Percentiles rank a stretch among this genome's conserved stretches.
phyloP scores from a whole-genome alignment of 2,329 filamentous ascomycete genomes.

The Thelonectria olida region DNA sequence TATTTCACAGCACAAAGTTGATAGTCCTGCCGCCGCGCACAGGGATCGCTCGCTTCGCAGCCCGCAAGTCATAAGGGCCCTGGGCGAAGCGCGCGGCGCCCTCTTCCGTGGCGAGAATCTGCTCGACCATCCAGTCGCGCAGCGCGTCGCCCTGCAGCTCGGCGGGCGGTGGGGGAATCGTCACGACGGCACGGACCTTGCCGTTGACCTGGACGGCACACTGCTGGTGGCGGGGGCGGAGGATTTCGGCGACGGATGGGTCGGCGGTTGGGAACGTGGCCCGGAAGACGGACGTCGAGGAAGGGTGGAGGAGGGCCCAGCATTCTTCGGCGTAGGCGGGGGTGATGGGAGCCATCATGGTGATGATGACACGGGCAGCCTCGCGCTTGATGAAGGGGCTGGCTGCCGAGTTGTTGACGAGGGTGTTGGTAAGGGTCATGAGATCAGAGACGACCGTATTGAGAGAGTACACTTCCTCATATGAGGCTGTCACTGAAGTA shows the following conservation, averaged over 20 bases:
- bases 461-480: slow-evolving; percentile 76
- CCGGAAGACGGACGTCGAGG: slow-evolving; percentile 51
- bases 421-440: slow-evolving; percentile 80
- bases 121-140: slow-evolving; percentile 67
- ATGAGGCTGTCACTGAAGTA: slow-evolving; percentile 71
- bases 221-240: slow-evolving; percentile 59
- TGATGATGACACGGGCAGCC: slow-evolving; percentile 66
- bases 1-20: slow-evolving; percentile 72
- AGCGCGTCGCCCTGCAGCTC: slow-evolving; percentile 56
- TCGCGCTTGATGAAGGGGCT: slow-evolving; percentile 56
- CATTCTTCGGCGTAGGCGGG: slow-evolving; percentile 85
- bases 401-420: slow-evolving; percentile 57
- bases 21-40: slow-evolving; percentile 74
- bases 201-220: slow-evolving; percentile 84
- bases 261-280: slow-evolving; percentile 68
- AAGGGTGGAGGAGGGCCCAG: slow-evolving; percentile 68
- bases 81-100: slow-evolving; percentile 65
- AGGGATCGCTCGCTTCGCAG: slow-evolving; percentile 72
- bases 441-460: slow-evolving; percentile 88
- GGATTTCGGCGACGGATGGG: slow-evolving; percentile 54
- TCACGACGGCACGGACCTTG: slow-evolving; percentile 75
- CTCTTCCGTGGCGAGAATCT: slow-evolving; percentile 69
- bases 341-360: slow-evolving; percentile 80
- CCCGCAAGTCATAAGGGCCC: slow-evolving; percentile 54
- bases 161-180: slow-evolving; percentile 63